phyloP scores from a whole-genome alignment of 2,329 filamentous ascomycete species.

The Scedosporium apiospermum region DNA sequence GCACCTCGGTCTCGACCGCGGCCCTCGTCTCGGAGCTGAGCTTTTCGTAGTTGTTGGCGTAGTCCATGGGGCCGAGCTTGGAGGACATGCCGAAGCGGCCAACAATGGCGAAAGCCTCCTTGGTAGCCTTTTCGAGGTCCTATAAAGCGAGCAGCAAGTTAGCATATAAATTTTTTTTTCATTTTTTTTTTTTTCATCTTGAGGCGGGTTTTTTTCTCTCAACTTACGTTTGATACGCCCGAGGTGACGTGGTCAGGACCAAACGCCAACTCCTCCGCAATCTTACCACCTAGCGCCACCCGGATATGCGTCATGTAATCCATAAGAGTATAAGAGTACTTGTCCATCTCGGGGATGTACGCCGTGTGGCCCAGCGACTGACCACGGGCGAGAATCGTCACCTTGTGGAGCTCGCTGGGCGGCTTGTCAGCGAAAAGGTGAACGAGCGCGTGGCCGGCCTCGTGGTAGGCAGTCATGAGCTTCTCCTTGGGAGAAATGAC shows the following conservation, averaged over 20 bases:
- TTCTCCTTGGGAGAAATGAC: slow-evolving; percentile 91
- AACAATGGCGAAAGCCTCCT: slow-evolving; percentile 78
- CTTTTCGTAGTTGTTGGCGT: slow-evolving; percentile 67
- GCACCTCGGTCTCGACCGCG: slow-evolving; percentile 81
- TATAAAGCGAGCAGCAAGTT: slow-evolving; percentile 20
- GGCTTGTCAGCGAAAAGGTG: slow-evolving; percentile 69
- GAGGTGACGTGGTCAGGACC: slow-evolving; percentile 86
- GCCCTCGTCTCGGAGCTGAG: slow-evolving; percentile 81
- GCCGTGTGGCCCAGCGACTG: slow-evolving; percentile 79
- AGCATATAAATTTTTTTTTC: no score
- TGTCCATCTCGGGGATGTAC: slow-evolving; percentile 83
- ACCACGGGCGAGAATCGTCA: slow-evolving; percentile 90
- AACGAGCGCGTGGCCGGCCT: slow-evolving; percentile 90
- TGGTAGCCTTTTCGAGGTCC: slow-evolving; percentile 79
- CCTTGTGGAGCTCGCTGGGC: slow-evolving; percentile 81
- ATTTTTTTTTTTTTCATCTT: no score
- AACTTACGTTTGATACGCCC: slow-evolving; percentile 67
- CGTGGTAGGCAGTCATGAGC: slow-evolving; percentile 77
- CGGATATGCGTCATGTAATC: slow-evolving; percentile 77
- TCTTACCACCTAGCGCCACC: slow-evolving; percentile 75
- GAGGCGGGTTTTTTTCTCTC: background rate
- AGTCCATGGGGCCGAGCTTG: slow-evolving; percentile 80
- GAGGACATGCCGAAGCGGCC: slow-evolving; percentile 84
- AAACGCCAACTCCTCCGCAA: slow-evolving; percentile 85
- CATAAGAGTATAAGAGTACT: slow-evolving; percentile 76